Evolutionary conservation across 2,329 filamentous ascomycete species (phyloP).

Genomic region (Endoconidiophora polonica): DNA sequence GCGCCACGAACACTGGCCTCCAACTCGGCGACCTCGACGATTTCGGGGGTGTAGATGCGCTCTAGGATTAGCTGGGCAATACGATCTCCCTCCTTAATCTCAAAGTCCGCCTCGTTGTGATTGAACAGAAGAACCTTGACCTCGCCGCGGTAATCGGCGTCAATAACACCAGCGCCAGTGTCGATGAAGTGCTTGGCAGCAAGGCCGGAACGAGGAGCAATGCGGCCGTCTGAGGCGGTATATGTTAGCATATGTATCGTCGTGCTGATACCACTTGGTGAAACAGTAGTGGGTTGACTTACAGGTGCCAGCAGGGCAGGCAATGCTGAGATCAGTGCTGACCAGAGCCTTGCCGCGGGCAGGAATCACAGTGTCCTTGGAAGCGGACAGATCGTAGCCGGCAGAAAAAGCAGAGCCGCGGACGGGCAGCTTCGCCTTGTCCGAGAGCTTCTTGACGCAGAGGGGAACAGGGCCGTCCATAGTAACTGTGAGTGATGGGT

Average conservation of each 20-base stretch:
- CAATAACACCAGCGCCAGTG: constrained; percentile 89
- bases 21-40: constrained; percentile 74
- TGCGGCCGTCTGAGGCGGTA: constrained; percentile 53
- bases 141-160: constrained; percentile 88
- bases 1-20: constrained; percentile 82
- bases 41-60: constrained; percentile 83
- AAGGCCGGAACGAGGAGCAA: constrained; percentile 80
- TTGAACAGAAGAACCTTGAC: constrained; percentile 95
- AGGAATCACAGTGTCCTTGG: constrained; percentile 58
- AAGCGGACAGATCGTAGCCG: constrained; percentile 83
- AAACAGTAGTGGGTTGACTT: constrained; percentile 22
- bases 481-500: not conserved
- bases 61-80: constrained; percentile 89
- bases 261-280: not conserved
- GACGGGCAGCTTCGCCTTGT: constrained; percentile 66
- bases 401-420: constrained; percentile 79
- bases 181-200: constrained; percentile 93
- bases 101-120: constrained; percentile 67
- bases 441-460: constrained; percentile 74
- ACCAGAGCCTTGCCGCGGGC: constrained; percentile 72
- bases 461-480: constrained; percentile 29
- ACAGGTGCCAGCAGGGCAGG: constrained; percentile 83
- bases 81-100: constrained; percentile 69
- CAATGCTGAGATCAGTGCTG: constrained; percentile 80
- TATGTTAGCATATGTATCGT: not conserved